phyloP scores from a whole-genome alignment of 202 grass and related monocot species.

The Musa balbisiana region DNA sequence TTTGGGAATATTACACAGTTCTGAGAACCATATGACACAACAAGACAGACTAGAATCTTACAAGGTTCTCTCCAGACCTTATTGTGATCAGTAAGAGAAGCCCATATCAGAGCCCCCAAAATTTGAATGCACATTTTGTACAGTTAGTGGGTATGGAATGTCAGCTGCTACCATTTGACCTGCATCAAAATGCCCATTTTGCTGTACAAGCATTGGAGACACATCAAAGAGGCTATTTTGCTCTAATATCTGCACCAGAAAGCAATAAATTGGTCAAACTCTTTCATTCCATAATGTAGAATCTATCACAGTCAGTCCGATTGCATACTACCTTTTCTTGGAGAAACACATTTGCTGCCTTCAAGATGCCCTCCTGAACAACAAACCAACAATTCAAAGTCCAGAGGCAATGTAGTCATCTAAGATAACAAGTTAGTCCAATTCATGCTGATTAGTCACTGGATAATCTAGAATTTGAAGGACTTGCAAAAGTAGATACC shows the following conservation, averaged over 20 bases:
- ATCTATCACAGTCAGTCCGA: background rate
- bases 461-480: background rate
- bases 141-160: constrained; percentile 77
- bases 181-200: constrained; percentile 83
- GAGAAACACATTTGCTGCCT: constrained; percentile 75
- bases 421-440: background rate
- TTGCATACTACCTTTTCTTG: constrained; percentile 54
- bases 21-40: too few species aligned
- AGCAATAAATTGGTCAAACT: constrained; percentile 16
- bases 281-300: background rate
- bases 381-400: background rate
- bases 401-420: background rate
- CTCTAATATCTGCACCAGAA: constrained; percentile 75
- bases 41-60: too few species aligned
- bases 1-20: too few species aligned
- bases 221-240: constrained; percentile 53
- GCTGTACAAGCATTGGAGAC: constrained; percentile 48
- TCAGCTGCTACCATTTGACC: constrained; percentile 50
- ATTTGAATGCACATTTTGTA: constrained; percentile 76
- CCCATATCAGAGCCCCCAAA: constrained; percentile 70
- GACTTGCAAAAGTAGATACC: constrained; percentile 28
- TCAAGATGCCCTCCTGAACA: constrained; percentile 75
- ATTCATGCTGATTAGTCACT: background rate
- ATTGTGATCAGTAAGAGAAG: constrained; percentile 71
- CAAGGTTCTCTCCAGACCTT: constrained; percentile 4